Base-by-base conservation (phyloP, 164 flowering plant species). In the Macadamia tetraphylla region DNA sequence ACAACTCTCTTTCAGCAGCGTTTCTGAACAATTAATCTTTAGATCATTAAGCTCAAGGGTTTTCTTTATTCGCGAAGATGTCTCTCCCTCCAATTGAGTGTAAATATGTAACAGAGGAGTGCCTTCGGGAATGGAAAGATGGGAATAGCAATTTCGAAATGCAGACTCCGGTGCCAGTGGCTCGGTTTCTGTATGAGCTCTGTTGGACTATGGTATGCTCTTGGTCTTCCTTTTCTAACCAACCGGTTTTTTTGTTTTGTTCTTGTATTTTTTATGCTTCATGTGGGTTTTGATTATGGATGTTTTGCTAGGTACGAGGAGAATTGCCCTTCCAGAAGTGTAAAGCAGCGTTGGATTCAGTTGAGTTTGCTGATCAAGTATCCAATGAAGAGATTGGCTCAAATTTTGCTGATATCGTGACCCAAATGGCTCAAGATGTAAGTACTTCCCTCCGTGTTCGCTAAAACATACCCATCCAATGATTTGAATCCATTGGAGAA, bases 391-490 rank as follows among this genome's bases (percentile, higher is more conserved):
- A 85, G 64, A 29, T 86, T 66, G 84, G 83, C 32, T 94, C 97
- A 13, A 61, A 71, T 80, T 86, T 94, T 9, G 96, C 96, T 0
- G 98, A 94, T 83, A 76, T 90, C 56, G 81, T 91, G n/a, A 75
- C 96, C 42, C 98, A 90, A 78, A 86, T 94, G 89, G 94, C 97
- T 70, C 91, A 78, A 73, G 98, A 94, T 74, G 98, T 94, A 75
- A 85, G 94, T 74, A 52, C 6, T 63, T 23, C 5, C 6, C 66
- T 35, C 13, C 51, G 8, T 7, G 12, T 1, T 32, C 56, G 13
- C 30, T 44, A n/a, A 35, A 35, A 35, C 23, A 23, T 23, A 23
- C 23, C 23, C 23, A 23, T 23, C 23, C 23, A 23, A 23, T 23
- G 23, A 23, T 23, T 23, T 23, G 23, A 23, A 23, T 23, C 23